Evolutionary conservation across 2,329 filamentous ascomycete species (phyloP).

Genomic region (Fusarium newnesense): DNA sequence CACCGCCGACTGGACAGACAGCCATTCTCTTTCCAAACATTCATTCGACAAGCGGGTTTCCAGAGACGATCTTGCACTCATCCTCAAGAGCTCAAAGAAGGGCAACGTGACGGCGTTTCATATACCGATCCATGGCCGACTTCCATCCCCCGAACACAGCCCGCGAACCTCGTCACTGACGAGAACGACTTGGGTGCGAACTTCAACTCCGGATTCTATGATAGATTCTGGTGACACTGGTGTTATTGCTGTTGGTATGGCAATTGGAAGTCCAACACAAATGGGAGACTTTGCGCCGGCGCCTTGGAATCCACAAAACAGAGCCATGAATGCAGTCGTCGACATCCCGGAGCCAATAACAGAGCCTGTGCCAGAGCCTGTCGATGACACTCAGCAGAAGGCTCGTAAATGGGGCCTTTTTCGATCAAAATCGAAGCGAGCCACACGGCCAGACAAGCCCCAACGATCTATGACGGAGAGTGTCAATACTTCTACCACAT

Average conservation of each 20-base stretch:
- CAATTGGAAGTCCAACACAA: conserved; percentile 74
- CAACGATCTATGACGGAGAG: conserved; percentile 42
- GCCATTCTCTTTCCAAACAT: conserved; percentile 26
- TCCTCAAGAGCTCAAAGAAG: conserved; percentile 43
- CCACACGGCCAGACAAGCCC: conserved; percentile 32
- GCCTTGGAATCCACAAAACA: conserved; percentile 46
- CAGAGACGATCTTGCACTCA: conserved; percentile 54
- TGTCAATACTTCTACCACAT: conserved; percentile 35
- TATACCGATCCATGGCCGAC: conserved; percentile 53
- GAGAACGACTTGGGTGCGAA: conserved; percentile 49
- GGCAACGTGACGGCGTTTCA: conserved; percentile 53
- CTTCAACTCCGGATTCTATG: conserved; percentile 57
- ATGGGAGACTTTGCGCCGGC: conserved; percentile 44
- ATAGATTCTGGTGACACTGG: conserved; percentile 46
- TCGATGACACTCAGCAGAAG: conserved; percentile 55
- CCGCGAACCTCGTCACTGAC: conserved; percentile 46
- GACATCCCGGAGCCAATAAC: conserved; percentile 29
- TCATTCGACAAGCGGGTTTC: conserved; percentile 55
- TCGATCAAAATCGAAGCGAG: conserved; percentile 52
- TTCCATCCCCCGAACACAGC: conserved; percentile 57
- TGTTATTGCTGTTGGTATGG: conserved; percentile 73
- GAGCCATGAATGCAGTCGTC: conserved; percentile 39
- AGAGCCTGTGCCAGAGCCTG: conserved; percentile 20
- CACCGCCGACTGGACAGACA: conserved; percentile 36
- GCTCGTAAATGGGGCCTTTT: conserved; percentile 70